Evolutionary conservation across 2,329 filamentous ascomycete genomes (phyloP), one percentile per base, ranked within the genome.

Genomic region (Fusarium keratoplasticum): DNA sequence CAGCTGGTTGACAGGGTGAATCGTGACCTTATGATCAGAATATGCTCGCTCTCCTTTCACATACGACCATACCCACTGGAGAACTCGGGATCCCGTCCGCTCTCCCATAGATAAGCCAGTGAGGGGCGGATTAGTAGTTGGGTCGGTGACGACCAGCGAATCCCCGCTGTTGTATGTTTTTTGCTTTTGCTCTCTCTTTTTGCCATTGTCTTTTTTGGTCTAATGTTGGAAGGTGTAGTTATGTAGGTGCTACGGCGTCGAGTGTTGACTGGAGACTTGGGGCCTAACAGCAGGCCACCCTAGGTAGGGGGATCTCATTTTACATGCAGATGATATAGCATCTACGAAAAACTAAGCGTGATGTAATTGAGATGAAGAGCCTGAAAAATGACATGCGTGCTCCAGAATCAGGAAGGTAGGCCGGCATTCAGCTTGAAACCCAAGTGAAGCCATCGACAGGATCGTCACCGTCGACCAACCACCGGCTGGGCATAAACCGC

Each of bases 61-160:
- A 61, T 61, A 61, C 58, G 58, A 61, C 40, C 40, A 61, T 61
- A 61, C 27, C 38, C 40, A 35, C 58, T 61, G 38, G 38, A 47
- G 27, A 61, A 61, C 27, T 35, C 38, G 58, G 38, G 40, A 61
- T 61, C 40, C 38, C 58, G 58, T 60, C 57, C 25, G 55, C 55
- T 59, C 55, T 59, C 55, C 55, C 55, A 59, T 27, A 40, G 55
- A 29, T 31, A 59, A 59, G 55, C 20, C 55, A 42, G 36, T 29
- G 35, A 60, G 57, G 57, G 22, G 36, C 25, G 36, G 36, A 22
- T 60, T 60, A 42, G 36, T 36, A 36, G 54, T 57, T 57, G 31
- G 31, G 52, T 55, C 52, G 52, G 52, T 55, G 52, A 55, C 52
- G 52, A 55, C 52, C 55, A 58, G 55, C 55, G 55, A 58, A 58